Percentiles rank a stretch among this genome's conserved stretches.
phyloP scores from a whole-genome alignment of 768 basidiomycete species.

The Pleurotus tuoliensis region DNA sequence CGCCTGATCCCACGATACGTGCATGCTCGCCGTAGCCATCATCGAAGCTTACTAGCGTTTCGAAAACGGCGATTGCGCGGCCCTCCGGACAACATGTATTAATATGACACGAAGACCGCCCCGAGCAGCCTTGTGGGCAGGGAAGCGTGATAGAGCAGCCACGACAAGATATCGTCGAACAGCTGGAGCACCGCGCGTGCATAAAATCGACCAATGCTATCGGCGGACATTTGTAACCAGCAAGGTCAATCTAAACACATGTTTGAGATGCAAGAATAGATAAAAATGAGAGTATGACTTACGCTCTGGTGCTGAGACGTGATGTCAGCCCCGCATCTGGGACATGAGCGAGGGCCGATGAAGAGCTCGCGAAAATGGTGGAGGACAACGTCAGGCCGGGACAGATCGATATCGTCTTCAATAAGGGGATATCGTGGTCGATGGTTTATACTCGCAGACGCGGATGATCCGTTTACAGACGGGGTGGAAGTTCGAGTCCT shows the following conservation, averaged over 20 bases:
- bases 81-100: conserved; percentile 26
- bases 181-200: conserved; percentile 24
- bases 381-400: conserved; percentile 4
- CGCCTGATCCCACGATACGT: conserved; percentile 9
- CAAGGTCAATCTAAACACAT: conserved; percentile 2
- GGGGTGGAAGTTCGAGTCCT: conserved; percentile 4
- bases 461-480: neutral
- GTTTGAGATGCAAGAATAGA: neutral
- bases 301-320: neutral
- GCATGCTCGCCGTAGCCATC: conserved; percentile 21
- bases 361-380: conserved; percentile 2
- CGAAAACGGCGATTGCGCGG: conserved; percentile 28
- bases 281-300: neutral
- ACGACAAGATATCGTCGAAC: conserved; percentile 27
- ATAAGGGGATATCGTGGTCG: conserved; percentile 1
- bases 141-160: conserved; percentile 25
- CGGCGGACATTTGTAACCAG: neutral
- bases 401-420: conserved; percentile 3
- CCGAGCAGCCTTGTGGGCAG: conserved; percentile 21
- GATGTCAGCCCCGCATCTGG: neutral
- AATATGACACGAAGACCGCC: conserved; percentile 24
- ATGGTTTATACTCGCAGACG: conserved; percentile 2
- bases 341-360: conserved; percentile 1
- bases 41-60: conserved; percentile 29
- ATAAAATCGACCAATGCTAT: conserved; percentile 11